Percentiles rank a stretch among this genome's conserved stretches.
Conservation (phyloP, 164 flowering plant species). For the Houttuynia cordata region DNA sequence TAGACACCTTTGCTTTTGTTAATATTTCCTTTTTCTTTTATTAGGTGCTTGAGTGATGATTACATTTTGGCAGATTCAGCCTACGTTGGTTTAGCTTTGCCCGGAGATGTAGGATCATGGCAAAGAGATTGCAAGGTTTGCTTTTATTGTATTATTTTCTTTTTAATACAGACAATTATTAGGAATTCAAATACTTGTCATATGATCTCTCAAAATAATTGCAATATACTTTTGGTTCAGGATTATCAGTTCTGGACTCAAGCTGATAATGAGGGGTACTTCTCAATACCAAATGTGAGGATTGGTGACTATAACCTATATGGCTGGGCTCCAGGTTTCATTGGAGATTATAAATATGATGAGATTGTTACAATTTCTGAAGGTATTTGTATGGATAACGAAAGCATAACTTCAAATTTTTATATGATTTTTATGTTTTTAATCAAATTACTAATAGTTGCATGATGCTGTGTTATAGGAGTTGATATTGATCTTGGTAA, state of each 20-base stretch:
- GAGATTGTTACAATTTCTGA: constrained; percentile 28
- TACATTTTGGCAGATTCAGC: constrained; percentile 38
- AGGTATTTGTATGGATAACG: constrained; percentile 28
- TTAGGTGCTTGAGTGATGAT: constrained; percentile 33
- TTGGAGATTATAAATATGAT: constrained; percentile 63
- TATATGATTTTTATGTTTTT: no score
- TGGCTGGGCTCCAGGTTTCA: constrained; percentile 64
- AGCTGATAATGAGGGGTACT: constrained; percentile 49
- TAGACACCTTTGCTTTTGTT: background rate
- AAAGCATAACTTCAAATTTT: no score
- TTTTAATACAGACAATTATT: no score
- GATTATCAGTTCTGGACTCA: constrained; percentile 80
- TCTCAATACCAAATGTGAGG: constrained; percentile 27
- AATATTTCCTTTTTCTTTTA: background rate
- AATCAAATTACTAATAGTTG: background rate
- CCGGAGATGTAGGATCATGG: constrained; percentile 80
- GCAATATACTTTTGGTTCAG: constrained; percentile 16
- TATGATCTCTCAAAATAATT: no score
- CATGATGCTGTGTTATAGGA: constrained; percentile 28
- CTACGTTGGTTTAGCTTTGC: constrained; percentile 73
- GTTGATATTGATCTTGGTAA: constrained; percentile 39
- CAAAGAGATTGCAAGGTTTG: constrained; percentile 93
- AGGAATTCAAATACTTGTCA: background rate
- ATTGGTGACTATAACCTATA: constrained; percentile 61
- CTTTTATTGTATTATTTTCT: background rate